Percentiles rank a stretch among this genome's conserved stretches.
These are phyloP conservation scores for Candolleomyces eurysporus DNA, from an alignment of 768 basidiomycete species.

Conservation along the genomic window DNA sequence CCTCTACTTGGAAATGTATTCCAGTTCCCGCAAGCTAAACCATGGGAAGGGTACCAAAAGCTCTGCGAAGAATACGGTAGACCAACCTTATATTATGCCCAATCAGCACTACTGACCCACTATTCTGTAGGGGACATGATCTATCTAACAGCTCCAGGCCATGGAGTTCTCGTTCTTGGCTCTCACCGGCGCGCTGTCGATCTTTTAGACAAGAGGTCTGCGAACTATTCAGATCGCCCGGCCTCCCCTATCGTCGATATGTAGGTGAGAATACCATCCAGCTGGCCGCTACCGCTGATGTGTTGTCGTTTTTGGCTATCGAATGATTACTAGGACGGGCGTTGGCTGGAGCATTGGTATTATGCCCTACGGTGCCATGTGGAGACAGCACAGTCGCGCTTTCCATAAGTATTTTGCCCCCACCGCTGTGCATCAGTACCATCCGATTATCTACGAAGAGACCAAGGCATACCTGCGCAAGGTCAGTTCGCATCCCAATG, in stretches of 20 bases:
- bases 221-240: constrained; percentile 22
- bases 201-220: constrained; percentile 26
- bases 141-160: constrained; percentile 24
- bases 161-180: constrained; percentile 24
- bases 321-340: neutral
- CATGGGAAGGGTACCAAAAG: constrained; percentile 35
- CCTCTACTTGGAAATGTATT: constrained; percentile 43
- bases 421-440: constrained; percentile 2
- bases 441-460: constrained; percentile 7
- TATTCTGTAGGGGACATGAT: constrained; percentile 9
- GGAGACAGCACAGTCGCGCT: constrained; percentile 11
- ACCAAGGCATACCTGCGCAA: constrained; percentile 3
- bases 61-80: constrained; percentile 38
- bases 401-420: constrained; percentile 12
- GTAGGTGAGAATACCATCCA: neutral
- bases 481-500: constrained; percentile 3
- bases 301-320: neutral
- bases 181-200: constrained; percentile 21
- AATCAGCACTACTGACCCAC: neutral
- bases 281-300: neutral
- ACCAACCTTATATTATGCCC: neutral
- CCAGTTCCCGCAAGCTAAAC: constrained; percentile 35
- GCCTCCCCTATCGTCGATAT: neutral
- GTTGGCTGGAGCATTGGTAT: constrained; percentile 1
- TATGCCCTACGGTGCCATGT: constrained; percentile 12